Evolutionary conservation across 1,284 basidiomycete species (phyloP), one percentile per base, ranked within the genome.

Genomic region (Athelia psychrophila): DNA sequence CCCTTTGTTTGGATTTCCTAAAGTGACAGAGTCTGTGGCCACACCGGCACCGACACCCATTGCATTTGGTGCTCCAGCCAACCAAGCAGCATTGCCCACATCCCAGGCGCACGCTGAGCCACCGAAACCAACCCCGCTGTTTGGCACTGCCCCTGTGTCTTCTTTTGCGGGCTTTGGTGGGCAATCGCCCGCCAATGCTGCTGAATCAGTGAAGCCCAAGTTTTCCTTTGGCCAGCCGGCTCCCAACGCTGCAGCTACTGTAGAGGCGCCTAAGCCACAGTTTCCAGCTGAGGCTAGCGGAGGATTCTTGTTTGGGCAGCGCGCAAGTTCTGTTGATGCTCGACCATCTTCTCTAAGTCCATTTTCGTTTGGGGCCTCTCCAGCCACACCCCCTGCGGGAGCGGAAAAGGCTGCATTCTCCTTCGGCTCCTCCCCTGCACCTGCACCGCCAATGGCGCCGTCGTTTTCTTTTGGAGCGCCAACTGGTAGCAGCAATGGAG

Each of bases 401-500:
- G 60, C 60, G 20, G 54, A 54, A 44, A 55, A 60, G 49, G 56
- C 60, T 38, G 20, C 54, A 48, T 72, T 64, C 54, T 60, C 47
- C 23, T 76, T 77, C 50, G 73, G 72, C 48, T 6, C 38, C 5
- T 42, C 38, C 9, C 38, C 38, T 42, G 38, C n/a, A 9, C 6
- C 38, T 42, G 45, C 27, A 50, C 42, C 58, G 9, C 53, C 60
- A n/a, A 49, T 64, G 23, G 33, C 60, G 20, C 9, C 54, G 6
- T 40, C 68, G 16, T 76, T 76, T 49, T 42, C 51, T 12, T 74
- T 74, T 49, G 63, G 64, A 23, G 32, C 49, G 46, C 22, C 63
- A 18, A 53, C 63, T 25, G 57, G 49, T 22, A 65, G 61, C 51
- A 67, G 64, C 13, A 59, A 61, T 13, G 53, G 56, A 5, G 45